A percentile compares a stretch with the other conserved stretches of the same genome.
Evolutionary conservation across 345 rosid genomes (phyloP).

Genomic region (Melaleuca alternifolia): DNA sequence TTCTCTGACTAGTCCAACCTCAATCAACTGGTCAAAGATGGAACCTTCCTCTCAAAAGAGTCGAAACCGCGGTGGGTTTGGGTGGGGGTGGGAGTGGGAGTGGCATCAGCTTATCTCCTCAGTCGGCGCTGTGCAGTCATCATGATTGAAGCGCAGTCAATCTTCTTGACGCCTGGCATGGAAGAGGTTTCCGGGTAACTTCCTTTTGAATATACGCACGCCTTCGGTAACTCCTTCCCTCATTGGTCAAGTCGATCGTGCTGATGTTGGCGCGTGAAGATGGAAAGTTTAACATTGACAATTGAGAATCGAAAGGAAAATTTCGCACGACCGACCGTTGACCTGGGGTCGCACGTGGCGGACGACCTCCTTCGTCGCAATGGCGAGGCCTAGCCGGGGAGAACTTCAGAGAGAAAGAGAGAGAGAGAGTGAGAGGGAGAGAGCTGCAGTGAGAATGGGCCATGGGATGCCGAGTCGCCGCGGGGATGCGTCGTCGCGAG

Average conservation of each 20-base stretch:
- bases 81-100: not conserved
- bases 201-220: not conserved
- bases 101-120: not conserved
- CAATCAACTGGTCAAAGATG: not conserved
- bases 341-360: not conserved
- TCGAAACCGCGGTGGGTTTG: too few species aligned
- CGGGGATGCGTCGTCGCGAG: not conserved
- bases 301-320: not conserved
- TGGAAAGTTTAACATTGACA: not conserved
- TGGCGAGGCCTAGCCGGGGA: not conserved
- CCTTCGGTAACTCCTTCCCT: not conserved
- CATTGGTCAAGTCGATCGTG: not conserved
- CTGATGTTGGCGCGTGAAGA: not conserved
- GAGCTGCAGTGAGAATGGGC: not conserved
- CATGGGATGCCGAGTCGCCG: not conserved
- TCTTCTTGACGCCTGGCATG: not conserved
- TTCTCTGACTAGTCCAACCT: not conserved
- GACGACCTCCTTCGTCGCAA: not conserved
- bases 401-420: not conserved
- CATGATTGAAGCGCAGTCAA: not conserved
- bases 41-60: not conserved
- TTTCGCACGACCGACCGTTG: not conserved
- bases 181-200: not conserved
- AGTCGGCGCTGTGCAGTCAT: not conserved
- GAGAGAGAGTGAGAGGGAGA: not conserved